These are phyloP conservation scores for Inonotus hispidus DNA, from an alignment of 1,284 basidiomycete species.

Conservation along the genomic window DNA sequence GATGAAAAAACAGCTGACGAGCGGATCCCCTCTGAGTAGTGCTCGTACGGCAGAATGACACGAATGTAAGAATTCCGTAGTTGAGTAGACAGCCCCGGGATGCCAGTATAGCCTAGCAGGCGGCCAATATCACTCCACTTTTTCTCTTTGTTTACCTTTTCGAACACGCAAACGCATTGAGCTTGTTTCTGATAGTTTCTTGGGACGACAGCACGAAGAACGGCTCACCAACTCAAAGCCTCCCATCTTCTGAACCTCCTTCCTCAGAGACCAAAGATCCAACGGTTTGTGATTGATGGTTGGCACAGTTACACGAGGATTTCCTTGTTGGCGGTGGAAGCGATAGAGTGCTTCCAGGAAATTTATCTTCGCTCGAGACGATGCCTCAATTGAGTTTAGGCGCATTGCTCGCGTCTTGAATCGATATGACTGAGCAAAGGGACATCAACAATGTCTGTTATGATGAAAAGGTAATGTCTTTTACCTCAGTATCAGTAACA, in stretches of 20 bases:
- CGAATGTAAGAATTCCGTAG: slow-evolving; percentile 87
- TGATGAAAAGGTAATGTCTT: slow-evolving; percentile 28
- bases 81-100: slow-evolving; percentile 79
- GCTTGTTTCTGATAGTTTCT: not conserved
- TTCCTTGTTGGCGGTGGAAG: slow-evolving; percentile 87
- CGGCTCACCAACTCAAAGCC: slow-evolving; percentile 76
- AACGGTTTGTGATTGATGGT: slow-evolving; percentile 88
- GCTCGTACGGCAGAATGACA: slow-evolving; percentile 92
- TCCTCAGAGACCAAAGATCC: slow-evolving; percentile 90
- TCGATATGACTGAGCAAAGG: slow-evolving; percentile 64
- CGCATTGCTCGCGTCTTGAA: slow-evolving; percentile 96
- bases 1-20: slow-evolving; percentile 47
- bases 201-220: slow-evolving; percentile 21
- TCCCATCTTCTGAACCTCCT: slow-evolving; percentile 85
- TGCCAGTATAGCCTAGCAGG: slow-evolving; percentile 74
- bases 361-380: slow-evolving; percentile 93
- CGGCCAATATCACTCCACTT: slow-evolving; percentile 86
- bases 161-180: slow-evolving; percentile 19
- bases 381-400: slow-evolving; percentile 96
- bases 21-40: slow-evolving; percentile 76
- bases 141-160: slow-evolving; percentile 69
- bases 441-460: slow-evolving; percentile 19
- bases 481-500: slow-evolving; percentile 89
- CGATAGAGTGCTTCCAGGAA: slow-evolving; percentile 96
- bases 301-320: slow-evolving; percentile 82